Evolutionary conservation across 2,329 filamentous ascomycete genomes (phyloP).

Genomic region (Karstenula rhodostoma): DNA sequence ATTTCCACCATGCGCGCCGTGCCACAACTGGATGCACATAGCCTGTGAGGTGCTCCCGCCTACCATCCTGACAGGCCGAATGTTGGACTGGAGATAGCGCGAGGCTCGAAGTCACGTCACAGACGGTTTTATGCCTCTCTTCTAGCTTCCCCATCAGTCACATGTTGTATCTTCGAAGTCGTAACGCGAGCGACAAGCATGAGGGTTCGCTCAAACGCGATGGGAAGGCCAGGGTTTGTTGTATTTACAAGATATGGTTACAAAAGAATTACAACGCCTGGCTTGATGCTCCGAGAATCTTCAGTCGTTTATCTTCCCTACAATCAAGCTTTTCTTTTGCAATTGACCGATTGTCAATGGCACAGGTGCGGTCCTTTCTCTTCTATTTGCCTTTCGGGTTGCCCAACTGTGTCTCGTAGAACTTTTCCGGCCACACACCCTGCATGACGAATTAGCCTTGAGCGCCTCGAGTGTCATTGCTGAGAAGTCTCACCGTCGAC

Average conservation of each 20-base stretch:
- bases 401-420: slow-evolving; percentile 43
- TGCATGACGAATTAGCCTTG: slow-evolving; percentile 18
- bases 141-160: too few relatives aligned
- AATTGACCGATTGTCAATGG: neutral
- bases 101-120: too few relatives aligned
- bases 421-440: slow-evolving; percentile 39
- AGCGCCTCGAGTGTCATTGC: neutral
- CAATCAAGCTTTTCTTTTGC: too few relatives aligned
- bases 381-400: slow-evolving; percentile 48
- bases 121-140: too few relatives aligned
- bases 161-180: too few relatives aligned
- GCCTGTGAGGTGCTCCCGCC: too few relatives aligned
- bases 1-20: too few relatives aligned
- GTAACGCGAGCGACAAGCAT: too few relatives aligned
- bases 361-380: slow-evolving; percentile 29
- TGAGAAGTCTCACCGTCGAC: slow-evolving; percentile 27
- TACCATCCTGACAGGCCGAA: too few relatives aligned
- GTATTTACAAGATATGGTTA: slow-evolving; percentile 10
- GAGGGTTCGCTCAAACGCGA: too few relatives aligned
- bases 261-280: neutral
- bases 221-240: neutral
- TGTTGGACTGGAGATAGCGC: too few relatives aligned
- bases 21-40: too few relatives aligned
- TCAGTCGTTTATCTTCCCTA: neutral
- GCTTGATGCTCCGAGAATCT: neutral